Conservation (phyloP, 768 basidiomycete genomes). For the Russula earlei region DNA sequence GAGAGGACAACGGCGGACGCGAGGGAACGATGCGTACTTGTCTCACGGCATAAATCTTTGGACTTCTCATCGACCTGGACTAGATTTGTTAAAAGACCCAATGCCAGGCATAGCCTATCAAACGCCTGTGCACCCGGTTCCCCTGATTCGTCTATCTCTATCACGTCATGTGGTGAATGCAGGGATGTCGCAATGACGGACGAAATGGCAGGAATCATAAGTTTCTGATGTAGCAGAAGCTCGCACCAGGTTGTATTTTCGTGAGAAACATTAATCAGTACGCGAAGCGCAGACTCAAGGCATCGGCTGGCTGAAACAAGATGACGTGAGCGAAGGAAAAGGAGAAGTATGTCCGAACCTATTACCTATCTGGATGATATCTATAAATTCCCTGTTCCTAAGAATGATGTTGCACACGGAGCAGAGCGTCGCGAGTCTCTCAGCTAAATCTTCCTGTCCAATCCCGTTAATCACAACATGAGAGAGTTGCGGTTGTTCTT, state of each 20-base stretch:
- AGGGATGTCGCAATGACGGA: constrained; percentile 38
- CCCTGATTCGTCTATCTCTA: constrained; percentile 19
- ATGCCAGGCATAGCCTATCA: constrained; percentile 66
- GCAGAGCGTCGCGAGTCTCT: constrained; percentile 43
- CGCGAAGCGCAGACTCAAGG: constrained; percentile 48
- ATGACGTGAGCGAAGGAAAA: constrained; percentile 2
- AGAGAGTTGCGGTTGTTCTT: constrained; percentile 19
- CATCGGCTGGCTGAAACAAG: constrained; percentile 34
- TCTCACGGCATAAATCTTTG: constrained; percentile 37
- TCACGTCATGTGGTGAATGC: constrained; percentile 12
- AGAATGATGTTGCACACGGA: constrained; percentile 37
- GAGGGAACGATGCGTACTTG: constrained; percentile 38
- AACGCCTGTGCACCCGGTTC: constrained; percentile 35
- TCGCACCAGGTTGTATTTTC: constrained; percentile 47
- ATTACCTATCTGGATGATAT: constrained; percentile 10
- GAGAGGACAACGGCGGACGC: background rate
- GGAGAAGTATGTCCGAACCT: background rate
- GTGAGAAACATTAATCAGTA: constrained; percentile 66
- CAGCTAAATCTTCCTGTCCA: constrained; percentile 36
- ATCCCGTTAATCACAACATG: constrained; percentile 27
- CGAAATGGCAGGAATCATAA: constrained; percentile 39
- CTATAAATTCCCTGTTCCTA: constrained; percentile 21
- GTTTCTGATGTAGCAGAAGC: constrained; percentile 39
- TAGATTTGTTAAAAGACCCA: constrained; percentile 70
- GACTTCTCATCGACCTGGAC: constrained; percentile 49